Evolutionary conservation across 768 basidiomycete genomes (phyloP).

Genomic region (Mycena polygramma): DNA sequence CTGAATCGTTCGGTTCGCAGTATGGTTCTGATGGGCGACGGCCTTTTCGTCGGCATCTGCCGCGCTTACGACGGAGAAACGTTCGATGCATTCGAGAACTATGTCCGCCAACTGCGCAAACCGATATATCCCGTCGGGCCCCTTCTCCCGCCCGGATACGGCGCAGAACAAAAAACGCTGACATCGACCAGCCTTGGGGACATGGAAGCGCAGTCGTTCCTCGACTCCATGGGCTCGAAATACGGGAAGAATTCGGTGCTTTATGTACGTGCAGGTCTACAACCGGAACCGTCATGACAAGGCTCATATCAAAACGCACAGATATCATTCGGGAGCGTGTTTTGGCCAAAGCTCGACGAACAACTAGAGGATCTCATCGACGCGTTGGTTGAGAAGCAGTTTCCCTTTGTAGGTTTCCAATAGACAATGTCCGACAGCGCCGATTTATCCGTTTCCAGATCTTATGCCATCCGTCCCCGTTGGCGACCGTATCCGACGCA

Average conservation of each 20-base stretch:
- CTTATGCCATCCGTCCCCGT: conserved; percentile 12
- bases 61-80: conserved; percentile 19
- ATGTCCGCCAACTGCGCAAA: background rate
- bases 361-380: conserved; percentile 2
- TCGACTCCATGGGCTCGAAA: conserved; percentile 5
- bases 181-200: background rate
- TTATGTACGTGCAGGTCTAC: background rate
- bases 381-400: conserved; percentile 1
- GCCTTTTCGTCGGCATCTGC: background rate
- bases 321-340: conserved; percentile 20
- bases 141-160: conserved; percentile 15
- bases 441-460: background rate
- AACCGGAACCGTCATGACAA: background rate
- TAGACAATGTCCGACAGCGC: no score
- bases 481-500: background rate
- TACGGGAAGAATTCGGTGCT: conserved; percentile 14
- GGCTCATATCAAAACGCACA: background rate
- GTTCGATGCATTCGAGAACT: conserved; percentile 11
- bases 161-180: background rate
- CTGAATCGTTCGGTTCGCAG: background rate
- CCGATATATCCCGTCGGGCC: conserved; percentile 20
- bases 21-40: conserved; percentile 7
- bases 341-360: background rate
- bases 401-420: conserved; percentile 3
- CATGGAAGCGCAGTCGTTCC: background rate